A percentile compares a stretch with the other conserved stretches of the same genome.
These are phyloP conservation scores for Handroanthus guayacan DNA, from an alignment of 257 asterid genomes.

Conservation along the genomic window DNA sequence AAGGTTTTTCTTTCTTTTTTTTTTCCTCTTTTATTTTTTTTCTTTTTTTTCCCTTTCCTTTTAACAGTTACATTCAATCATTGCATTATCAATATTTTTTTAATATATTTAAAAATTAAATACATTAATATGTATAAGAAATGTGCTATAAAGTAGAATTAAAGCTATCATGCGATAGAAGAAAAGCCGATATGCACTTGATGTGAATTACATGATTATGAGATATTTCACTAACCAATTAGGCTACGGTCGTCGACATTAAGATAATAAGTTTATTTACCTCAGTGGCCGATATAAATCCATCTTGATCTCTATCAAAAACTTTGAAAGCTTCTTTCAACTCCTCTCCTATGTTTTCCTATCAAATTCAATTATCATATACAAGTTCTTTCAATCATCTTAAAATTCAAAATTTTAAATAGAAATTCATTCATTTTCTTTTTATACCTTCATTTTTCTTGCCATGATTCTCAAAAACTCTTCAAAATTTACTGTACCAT, in stretches of 20 bases:
- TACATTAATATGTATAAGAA: too few relatives aligned
- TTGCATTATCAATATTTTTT: too few relatives aligned
- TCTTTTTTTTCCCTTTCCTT: too few relatives aligned
- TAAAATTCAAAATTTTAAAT: background rate
- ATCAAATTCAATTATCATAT: background rate
- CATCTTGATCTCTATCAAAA: constrained; percentile 86
- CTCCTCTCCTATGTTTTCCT: constrained; percentile 77
- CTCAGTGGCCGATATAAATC: constrained; percentile 81
- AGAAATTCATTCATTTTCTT: background rate
- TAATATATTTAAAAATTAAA: too few relatives aligned
- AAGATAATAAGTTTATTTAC: constrained; percentile 35
- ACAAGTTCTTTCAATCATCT: background rate
- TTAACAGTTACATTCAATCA: too few relatives aligned
- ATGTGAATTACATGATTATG: too few relatives aligned
- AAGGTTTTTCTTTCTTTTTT: too few relatives aligned
- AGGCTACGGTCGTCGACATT: background rate
- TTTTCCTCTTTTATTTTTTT: too few relatives aligned
- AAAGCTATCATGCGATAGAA: too few relatives aligned
- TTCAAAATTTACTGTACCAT: constrained; percentile 64
- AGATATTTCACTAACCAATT: too few relatives aligned
- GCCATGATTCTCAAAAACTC: constrained; percentile 76
- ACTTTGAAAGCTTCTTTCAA: constrained; percentile 84
- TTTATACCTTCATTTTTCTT: constrained; percentile 61
- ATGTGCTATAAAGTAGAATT: too few relatives aligned
- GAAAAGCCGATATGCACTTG: too few relatives aligned